A percentile compares a stretch with the other conserved stretches of the same genome.
phyloP scores from a whole-genome alignment of 257 asterid genomes.

The Gynochthodes officinalis region DNA sequence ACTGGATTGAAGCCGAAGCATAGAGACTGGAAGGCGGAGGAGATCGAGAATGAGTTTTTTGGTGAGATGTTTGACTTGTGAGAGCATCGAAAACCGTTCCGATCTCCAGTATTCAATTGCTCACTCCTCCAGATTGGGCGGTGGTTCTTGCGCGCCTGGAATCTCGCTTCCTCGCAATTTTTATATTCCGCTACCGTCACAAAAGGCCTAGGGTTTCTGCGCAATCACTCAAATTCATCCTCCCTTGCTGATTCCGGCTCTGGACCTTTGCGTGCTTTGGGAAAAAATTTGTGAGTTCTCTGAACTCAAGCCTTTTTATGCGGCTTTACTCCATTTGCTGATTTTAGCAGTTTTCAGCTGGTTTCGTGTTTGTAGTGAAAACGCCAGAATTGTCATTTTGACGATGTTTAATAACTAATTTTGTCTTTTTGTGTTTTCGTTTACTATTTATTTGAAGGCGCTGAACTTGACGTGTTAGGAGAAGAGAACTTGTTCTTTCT shows the following conservation, averaged over 20 bases:
- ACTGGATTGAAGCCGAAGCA: neutral
- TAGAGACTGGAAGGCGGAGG: neutral
- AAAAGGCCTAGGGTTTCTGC: neutral
- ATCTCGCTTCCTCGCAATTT: constrained; percentile 25
- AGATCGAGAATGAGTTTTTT: neutral
- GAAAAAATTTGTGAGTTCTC: constrained; percentile 15
- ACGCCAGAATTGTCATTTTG: neutral
- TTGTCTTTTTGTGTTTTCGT: neutral
- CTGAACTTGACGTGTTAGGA: neutral
- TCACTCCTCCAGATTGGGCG: constrained; percentile 7
- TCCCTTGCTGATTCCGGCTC: constrained; percentile 9
- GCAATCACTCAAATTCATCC: constrained; percentile 20
- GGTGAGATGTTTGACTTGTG: constrained; percentile 11
- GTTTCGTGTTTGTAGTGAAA: neutral
- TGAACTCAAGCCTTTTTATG: constrained; percentile 21
- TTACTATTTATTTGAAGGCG: neutral
- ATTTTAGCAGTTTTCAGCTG: constrained; percentile 1
- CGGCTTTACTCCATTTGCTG: constrained; percentile 12
- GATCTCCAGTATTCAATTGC: constrained; percentile 19
- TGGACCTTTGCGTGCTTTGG: constrained; percentile 36
- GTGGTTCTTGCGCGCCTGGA: constrained; percentile 27
- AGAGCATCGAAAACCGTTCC: constrained; percentile 27
- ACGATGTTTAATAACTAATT: too few relatives aligned
- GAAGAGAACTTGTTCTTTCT: neutral
- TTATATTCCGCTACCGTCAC: neutral